Conservation (phyloP, 1,284 basidiomycete genomes). For the Cyathus pygmaeus region DNA sequence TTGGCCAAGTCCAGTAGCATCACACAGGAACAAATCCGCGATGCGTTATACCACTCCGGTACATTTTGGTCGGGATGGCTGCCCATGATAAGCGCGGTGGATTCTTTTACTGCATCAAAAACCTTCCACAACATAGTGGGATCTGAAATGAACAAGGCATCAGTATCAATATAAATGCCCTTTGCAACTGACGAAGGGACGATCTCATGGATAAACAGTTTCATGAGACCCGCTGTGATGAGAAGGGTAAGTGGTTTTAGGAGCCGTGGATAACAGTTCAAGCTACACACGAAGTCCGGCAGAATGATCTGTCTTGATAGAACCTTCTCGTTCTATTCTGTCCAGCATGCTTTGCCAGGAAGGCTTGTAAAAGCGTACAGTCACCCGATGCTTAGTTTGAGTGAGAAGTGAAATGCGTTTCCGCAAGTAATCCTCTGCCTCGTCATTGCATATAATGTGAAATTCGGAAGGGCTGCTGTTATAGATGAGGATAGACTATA, state of each 20-base stretch:
- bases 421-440: slow-evolving; percentile 48
- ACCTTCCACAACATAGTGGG: slow-evolving; percentile 56
- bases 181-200: slow-evolving; percentile 47
- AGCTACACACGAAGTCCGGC: slow-evolving; percentile 55
- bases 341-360: slow-evolving; percentile 52
- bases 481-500: slow-evolving; percentile 58
- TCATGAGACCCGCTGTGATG: slow-evolving; percentile 55
- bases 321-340: slow-evolving; percentile 56
- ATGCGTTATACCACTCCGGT: slow-evolving; percentile 55
- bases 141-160: slow-evolving; percentile 59
- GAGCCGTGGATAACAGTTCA: too few species aligned
- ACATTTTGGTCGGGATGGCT: slow-evolving; percentile 53
- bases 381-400: slow-evolving; percentile 45
- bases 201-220: slow-evolving; percentile 58
- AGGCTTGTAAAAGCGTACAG: slow-evolving; percentile 52
- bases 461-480: slow-evolving; percentile 53
- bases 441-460: slow-evolving; percentile 58
- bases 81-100: slow-evolving; percentile 53
- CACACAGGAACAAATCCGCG: slow-evolving; percentile 60
- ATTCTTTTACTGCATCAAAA: slow-evolving; percentile 44
- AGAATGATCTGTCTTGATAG: slow-evolving; percentile 55
- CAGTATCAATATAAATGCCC: slow-evolving; percentile 60
- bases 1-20: slow-evolving; percentile 60
- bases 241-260: too few species aligned
- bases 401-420: slow-evolving; percentile 47